Base-by-base conservation (phyloP, 176 grass and related monocot genomes). In the Alopecurus myosuroides region DNA sequence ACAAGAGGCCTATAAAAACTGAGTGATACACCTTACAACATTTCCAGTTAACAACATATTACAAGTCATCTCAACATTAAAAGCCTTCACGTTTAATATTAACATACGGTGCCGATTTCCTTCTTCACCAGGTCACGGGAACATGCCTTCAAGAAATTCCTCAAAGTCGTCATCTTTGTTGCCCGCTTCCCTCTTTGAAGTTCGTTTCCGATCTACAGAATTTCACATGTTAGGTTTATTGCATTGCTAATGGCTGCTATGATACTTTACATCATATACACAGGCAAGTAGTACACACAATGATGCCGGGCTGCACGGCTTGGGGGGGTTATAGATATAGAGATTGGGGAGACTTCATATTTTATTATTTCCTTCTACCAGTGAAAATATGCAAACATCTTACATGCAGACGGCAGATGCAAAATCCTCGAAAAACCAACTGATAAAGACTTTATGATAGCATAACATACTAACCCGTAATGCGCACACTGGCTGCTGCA, bases 101-200 rank as follows among this genome's bases (percentile, higher is more conserved):
- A 23, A 42, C 22, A 42, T 70, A 14, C 44, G 68, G 37, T 41
- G 22, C 20, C 3, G 11, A 7, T 23, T 70, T 42, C 20, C 68
- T 42, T 20, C 2, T 41, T 25, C 68, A 55, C 68, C 39, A 12
- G 14, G 74, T 97, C 88, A 94, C 13, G 85, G 95, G 82, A 97
- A 94, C 95, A 94, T 94, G 71, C 95, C 92, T 49, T 93, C 90
- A 0, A 97, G 88, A 42, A 88, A 97, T 48, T 91, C 95, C 2
- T 89, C 89, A 3, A 94, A 97, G 14, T 82, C 91, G 14, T 97
- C 95, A 15, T 94, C 79, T 3, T 56, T 89, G 29, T 78, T 84
- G n/a, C 41, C 58, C 29, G 2, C 39, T 53, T 81, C 65, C 37
- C 15, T 73, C 9, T 44, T 72, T 72, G 77, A 77, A 70, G 51